phyloP scores from a whole-genome alignment of 129 eudicot species.

The Silybum marianum region DNA sequence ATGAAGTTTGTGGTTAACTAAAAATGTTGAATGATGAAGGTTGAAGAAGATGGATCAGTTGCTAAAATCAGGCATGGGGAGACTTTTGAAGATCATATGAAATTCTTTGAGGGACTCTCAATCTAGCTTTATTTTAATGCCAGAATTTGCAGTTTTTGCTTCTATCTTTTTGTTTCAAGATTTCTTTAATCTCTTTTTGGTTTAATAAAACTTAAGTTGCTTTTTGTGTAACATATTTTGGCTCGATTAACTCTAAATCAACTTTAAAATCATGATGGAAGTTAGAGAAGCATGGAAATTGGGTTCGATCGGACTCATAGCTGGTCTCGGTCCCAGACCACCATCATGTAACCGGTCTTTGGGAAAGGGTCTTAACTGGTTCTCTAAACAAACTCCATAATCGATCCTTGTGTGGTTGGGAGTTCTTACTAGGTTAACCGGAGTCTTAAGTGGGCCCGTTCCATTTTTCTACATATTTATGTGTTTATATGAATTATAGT shows the following conservation, averaged over 20 bases:
- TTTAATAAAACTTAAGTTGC: neutral
- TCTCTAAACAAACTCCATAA: neutral
- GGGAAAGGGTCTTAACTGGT: neutral
- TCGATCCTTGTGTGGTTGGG: neutral
- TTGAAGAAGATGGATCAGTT: constrained; percentile 86
- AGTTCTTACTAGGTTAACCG: too few species aligned
- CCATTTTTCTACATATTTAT: too few species aligned
- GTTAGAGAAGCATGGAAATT: neutral
- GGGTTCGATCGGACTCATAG: neutral
- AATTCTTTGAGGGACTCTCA: constrained; percentile 76
- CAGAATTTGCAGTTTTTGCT: neutral
- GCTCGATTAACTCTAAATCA: neutral
- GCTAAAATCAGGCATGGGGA: constrained; percentile 88
- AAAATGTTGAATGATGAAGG: constrained; percentile 34
- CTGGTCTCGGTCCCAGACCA: neutral
- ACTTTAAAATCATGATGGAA: neutral
- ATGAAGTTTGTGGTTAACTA: neutral
- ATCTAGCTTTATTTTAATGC: neutral
- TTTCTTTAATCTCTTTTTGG: neutral
- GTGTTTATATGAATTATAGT: too few species aligned
- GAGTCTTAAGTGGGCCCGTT: too few species aligned
- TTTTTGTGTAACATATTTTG: neutral
- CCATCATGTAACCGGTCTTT: neutral
- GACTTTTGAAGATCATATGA: constrained; percentile 91
- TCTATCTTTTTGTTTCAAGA: neutral